Evolutionary conservation across 768 basidiomycete species (phyloP).

Genomic region (Podaxis carcinomalis): DNA sequence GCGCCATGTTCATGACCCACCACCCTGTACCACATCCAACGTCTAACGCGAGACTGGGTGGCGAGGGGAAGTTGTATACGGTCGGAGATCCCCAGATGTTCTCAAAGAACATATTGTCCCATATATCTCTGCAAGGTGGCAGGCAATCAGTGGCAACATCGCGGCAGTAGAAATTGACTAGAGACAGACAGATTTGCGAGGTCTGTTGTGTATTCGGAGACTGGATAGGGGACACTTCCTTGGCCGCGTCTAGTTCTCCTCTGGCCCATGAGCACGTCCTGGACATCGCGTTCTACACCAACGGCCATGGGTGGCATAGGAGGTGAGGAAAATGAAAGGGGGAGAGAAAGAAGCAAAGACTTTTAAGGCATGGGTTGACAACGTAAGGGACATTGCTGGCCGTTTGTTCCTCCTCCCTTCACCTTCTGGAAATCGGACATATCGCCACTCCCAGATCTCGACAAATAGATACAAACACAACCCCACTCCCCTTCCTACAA

Average conservation of each 20-base stretch:
- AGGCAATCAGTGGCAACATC: not conserved
- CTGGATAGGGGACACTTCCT: conserved; percentile 54
- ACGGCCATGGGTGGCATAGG: conserved; percentile 14
- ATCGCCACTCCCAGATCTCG: not conserved
- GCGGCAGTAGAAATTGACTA: not conserved
- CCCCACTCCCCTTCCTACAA: not conserved
- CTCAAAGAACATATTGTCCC: conserved; percentile 65
- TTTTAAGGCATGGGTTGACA: not conserved
- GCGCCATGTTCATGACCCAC: conserved; percentile 70
- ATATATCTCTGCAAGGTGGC: conserved; percentile 50
- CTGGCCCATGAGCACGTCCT: conserved; percentile 37
- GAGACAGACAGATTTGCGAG: conserved; percentile 53
- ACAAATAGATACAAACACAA: not conserved
- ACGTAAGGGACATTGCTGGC: conserved; percentile 7
- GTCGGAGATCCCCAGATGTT: conserved; percentile 47
- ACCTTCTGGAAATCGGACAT: conserved; percentile 9
- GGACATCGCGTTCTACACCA: conserved; percentile 38
- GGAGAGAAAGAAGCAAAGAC: not conserved
- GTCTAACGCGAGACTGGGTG: conserved; percentile 56
- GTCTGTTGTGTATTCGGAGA: conserved; percentile 38
- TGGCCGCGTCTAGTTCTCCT: conserved; percentile 34
- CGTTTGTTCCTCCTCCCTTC: not conserved
- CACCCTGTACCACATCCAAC: conserved; percentile 69
- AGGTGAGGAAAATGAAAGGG: conserved; percentile 14
- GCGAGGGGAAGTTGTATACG: conserved; percentile 45